Conservation (phyloP, 2,329 filamentous ascomycete species). For the Geoglossum cookeanum region DNA sequence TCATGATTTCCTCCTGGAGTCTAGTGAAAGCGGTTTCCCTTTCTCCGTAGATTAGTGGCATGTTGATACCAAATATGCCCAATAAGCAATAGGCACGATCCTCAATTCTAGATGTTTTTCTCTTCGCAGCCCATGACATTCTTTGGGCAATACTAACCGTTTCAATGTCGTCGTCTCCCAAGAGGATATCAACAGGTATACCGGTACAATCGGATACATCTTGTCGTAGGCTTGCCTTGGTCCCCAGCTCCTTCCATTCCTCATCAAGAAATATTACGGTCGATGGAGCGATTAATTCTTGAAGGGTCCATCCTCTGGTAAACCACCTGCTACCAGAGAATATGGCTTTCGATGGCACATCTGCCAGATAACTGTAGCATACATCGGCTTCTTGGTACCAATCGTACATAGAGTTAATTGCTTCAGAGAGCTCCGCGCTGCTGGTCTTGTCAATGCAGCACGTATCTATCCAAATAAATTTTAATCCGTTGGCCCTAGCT, state of each 20-base stretch:
- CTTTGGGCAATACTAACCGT: background rate
- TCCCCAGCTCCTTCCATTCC: no score
- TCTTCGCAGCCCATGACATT: no score
- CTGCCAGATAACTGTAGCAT: background rate
- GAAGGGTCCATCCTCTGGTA: constrained; percentile 4
- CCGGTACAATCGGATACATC: no score
- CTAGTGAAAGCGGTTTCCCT: background rate
- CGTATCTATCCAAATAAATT: background rate
- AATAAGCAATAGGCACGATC: constrained; percentile 28
- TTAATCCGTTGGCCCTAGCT: background rate
- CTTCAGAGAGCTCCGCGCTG: background rate
- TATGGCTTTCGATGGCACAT: no score
- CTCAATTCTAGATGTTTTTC: constrained; percentile 18
- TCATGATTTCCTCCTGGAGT: background rate
- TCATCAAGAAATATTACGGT: no score
- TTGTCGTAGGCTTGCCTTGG: no score
- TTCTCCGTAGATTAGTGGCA: constrained; percentile 26
- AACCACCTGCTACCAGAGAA: background rate
- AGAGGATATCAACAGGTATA: no score
- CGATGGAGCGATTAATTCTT: constrained; percentile 2
- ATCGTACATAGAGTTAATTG: background rate
- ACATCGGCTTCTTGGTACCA: background rate
- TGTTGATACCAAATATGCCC: constrained; percentile 26
- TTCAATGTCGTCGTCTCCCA: no score
- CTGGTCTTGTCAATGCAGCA: background rate